Evolutionary conservation across 345 rosid species (phyloP).

Genomic region (Murraya koenigii): DNA sequence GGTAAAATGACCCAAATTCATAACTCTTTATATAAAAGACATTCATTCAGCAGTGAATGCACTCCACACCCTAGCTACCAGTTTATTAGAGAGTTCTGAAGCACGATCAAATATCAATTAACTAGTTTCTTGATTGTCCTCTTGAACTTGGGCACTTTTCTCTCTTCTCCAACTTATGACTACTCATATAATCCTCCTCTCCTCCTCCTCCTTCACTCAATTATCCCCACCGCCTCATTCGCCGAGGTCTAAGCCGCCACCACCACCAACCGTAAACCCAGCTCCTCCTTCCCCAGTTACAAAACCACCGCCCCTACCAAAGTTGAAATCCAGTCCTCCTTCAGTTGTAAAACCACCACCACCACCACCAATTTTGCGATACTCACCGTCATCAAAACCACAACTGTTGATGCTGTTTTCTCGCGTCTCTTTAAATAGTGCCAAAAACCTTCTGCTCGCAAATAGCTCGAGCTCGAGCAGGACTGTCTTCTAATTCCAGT

Average conservation of each 20-base stretch:
- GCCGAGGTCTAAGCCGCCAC: neutral
- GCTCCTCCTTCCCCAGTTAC: neutral
- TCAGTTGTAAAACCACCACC: constrained; percentile 16
- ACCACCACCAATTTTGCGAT: neutral
- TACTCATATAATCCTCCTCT: constrained; percentile 33
- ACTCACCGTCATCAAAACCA: too few species aligned
- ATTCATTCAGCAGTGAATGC: neutral
- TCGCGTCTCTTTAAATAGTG: too few species aligned
- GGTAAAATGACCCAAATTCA: neutral
- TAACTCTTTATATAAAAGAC: neutral
- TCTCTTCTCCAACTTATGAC: constrained; percentile 32
- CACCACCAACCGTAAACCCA: constrained; percentile 13
- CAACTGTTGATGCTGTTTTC: too few species aligned
- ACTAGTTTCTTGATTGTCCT: constrained; percentile 18
- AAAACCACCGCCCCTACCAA: constrained; percentile 16
- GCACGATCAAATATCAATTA: neutral
- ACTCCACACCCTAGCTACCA: neutral
- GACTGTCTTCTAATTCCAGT: too few species aligned
- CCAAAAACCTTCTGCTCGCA: too few species aligned
- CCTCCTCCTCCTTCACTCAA: neutral
- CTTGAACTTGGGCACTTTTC: constrained; percentile 25
- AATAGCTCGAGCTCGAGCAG: too few species aligned
- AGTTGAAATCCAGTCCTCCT: neutral
- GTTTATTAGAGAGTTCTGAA: neutral
- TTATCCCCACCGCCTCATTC: constrained; percentile 7